These are phyloP conservation scores for Thalia dealbata DNA, from an alignment of 176 grass and related monocot genomes.

Conservation along the genomic window DNA sequence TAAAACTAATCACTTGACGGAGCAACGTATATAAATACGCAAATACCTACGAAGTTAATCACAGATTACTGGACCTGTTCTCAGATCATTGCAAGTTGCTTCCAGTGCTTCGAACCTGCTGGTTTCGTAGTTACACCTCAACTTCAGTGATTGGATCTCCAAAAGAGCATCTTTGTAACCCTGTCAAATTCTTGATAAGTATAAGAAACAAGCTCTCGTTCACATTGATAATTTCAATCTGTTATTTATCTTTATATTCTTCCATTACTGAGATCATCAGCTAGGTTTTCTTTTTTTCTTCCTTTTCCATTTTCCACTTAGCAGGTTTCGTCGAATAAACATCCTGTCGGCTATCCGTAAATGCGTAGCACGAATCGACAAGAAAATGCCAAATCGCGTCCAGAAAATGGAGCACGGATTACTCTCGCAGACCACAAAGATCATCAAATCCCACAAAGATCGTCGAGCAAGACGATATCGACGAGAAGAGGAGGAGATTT, in stretches of 20 bases:
- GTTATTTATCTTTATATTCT: background rate
- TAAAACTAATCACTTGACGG: background rate
- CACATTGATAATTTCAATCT: background rate
- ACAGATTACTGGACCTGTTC: background rate
- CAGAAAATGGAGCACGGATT: background rate
- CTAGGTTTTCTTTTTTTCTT: too few species aligned
- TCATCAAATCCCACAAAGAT: background rate
- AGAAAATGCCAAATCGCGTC: background rate
- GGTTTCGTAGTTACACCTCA: background rate
- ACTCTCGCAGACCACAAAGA: background rate
- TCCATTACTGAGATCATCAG: background rate
- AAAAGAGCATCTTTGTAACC: slow-evolving; percentile 10
- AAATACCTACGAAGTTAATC: background rate
- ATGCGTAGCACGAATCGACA: background rate
- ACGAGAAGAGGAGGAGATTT: background rate
- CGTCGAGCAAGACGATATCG: background rate
- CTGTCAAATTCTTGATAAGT: background rate
- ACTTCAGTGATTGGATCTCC: slow-evolving; percentile 8
- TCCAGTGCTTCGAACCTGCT: slow-evolving; percentile 4
- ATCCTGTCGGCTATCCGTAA: background rate
- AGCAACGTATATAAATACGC: background rate
- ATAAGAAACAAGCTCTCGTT: background rate
- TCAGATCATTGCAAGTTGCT: slow-evolving; percentile 10
- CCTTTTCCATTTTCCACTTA: background rate
- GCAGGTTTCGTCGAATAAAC: background rate